Evolutionary conservation across 805 yeast species (phyloP).

Genomic region (Saccharomycopsis sp.): DNA sequence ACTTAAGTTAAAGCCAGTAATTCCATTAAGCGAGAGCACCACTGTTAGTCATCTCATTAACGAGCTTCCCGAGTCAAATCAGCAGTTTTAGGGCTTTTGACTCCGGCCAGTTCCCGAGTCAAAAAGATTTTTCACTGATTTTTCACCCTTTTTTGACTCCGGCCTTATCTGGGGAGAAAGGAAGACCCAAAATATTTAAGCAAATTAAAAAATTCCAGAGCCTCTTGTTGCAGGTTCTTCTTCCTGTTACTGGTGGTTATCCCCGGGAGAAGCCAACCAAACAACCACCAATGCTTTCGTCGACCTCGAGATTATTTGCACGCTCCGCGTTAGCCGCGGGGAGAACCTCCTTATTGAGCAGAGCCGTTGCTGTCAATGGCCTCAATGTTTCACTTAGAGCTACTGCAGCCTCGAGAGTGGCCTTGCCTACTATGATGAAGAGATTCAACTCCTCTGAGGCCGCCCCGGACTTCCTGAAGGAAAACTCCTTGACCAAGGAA

Average conservation of each 20-base stretch:
- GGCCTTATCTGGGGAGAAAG: background rate
- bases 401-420: background rate
- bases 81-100: background rate
- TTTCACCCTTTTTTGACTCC: background rate
- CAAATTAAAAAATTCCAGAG: background rate
- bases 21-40: too few species aligned
- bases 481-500: slow-evolving; percentile 11
- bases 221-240: background rate
- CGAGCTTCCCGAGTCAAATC: background rate
- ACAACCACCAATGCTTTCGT: background rate
- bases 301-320: background rate
- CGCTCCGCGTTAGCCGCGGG: background rate
- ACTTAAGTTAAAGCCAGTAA: too few species aligned
- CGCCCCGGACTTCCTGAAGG: slow-evolving; percentile 1
- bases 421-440: background rate
- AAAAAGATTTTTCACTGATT: too few species aligned
- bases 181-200: background rate
- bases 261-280: background rate
- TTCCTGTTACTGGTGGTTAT: too few species aligned
- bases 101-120: background rate
- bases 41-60: too few species aligned
- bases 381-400: too few species aligned
- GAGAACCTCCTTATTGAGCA: background rate
- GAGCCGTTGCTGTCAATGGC: too few species aligned
- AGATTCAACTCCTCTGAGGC: slow-evolving; percentile 18